Conservation (phyloP, 2,329 filamentous ascomycete species). For the Passalora sequoiae region DNA sequence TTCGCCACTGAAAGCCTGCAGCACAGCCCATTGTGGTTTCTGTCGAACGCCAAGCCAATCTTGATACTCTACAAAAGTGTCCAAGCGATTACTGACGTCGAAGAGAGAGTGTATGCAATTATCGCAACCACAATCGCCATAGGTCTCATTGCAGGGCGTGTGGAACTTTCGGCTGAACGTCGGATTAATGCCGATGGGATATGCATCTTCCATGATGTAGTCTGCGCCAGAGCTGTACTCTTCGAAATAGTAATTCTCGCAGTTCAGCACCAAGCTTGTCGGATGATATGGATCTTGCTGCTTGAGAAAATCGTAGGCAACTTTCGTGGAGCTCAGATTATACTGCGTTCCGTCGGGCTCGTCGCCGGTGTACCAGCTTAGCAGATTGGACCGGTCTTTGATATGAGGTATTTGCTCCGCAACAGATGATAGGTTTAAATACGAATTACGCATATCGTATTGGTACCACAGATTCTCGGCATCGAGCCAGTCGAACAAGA, state of each 20-base stretch:
- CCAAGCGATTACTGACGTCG: constrained; percentile 48
- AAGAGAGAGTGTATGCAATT: constrained; percentile 51
- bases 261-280: constrained; percentile 56
- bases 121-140: constrained; percentile 61
- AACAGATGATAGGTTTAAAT: constrained; percentile 38
- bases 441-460: constrained; percentile 44
- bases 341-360: constrained; percentile 55
- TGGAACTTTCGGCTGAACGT: constrained; percentile 51
- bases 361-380: constrained; percentile 49
- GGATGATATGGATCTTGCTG: constrained; percentile 58
- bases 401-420: constrained; percentile 36
- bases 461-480: constrained; percentile 42
- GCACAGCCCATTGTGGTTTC: constrained; percentile 48
- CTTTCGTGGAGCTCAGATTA: constrained; percentile 45
- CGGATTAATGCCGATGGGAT: constrained; percentile 55
- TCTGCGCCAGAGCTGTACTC: constrained; percentile 53
- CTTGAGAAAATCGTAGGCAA: constrained; percentile 44
- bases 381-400: constrained; percentile 34
- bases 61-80: constrained; percentile 40
- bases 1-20: constrained; percentile 47
- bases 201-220: constrained; percentile 57
- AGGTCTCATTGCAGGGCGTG: constrained; percentile 54
- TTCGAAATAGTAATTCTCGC: constrained; percentile 56
- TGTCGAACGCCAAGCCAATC: constrained; percentile 33
- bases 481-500: constrained; percentile 43